Conservation (phyloP, 805 yeast species). For the Lachancea dasiensis region DNA sequence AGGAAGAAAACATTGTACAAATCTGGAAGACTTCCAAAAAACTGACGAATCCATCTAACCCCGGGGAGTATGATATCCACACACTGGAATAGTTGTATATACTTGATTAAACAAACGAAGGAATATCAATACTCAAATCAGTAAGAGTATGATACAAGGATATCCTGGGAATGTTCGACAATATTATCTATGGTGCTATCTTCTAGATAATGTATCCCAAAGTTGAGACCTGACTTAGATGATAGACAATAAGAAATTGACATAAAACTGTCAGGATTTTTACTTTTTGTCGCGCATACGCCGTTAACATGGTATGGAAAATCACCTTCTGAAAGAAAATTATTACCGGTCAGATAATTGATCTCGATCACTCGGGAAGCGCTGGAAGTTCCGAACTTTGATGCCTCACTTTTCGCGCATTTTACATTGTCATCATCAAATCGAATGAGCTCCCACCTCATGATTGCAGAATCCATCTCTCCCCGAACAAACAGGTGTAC, state of each 20-base stretch:
- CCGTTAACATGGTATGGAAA: slow-evolving; percentile 16
- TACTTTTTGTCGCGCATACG: slow-evolving; percentile 22
- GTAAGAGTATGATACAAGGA: slow-evolving; percentile 23
- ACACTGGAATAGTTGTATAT: slow-evolving; percentile 15
- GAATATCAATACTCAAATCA: no score
- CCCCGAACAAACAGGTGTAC: slow-evolving; percentile 18
- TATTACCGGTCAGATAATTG: slow-evolving; percentile 19
- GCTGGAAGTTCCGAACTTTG: slow-evolving; percentile 4
- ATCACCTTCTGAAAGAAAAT: background rate
- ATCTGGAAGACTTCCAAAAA: slow-evolving; percentile 40
- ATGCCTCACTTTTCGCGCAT: slow-evolving; percentile 22
- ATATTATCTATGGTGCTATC: slow-evolving; percentile 24
- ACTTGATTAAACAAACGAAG: slow-evolving; percentile 2
- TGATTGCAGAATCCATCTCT: slow-evolving; percentile 14
- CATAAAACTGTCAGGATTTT: slow-evolving; percentile 20
- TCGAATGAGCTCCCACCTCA: slow-evolving; percentile 19
- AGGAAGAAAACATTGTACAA: slow-evolving; percentile 41
- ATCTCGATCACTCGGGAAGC: slow-evolving; percentile 17
- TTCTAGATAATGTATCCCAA: slow-evolving; percentile 28
- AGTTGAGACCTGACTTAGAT: slow-evolving; percentile 20
- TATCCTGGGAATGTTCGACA: slow-evolving; percentile 26
- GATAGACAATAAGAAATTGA: slow-evolving; percentile 24
- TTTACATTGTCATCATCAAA: slow-evolving; percentile 29
- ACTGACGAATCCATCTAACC: slow-evolving; percentile 21
- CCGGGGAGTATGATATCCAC: slow-evolving; percentile 10